Base-by-base conservation (phyloP, 176 grass and related monocot genomes). In the Saccharum officinarum region DNA sequence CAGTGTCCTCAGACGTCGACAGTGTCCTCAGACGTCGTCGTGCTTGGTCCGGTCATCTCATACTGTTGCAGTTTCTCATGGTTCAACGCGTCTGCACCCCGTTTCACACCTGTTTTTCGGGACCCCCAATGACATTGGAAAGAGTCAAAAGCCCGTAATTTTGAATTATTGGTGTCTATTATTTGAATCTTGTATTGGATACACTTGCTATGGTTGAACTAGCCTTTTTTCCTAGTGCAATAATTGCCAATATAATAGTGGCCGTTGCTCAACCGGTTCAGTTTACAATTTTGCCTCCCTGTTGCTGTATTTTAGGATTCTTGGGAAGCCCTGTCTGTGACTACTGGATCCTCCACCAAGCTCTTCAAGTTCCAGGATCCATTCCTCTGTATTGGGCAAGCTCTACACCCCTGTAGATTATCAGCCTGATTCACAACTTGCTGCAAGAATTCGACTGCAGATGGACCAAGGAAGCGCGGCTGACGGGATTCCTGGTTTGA, bases 181-280 rank as follows among this genome's bases (percentile, higher is more conserved):
- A 3, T 73, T 57, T 39, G 41, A 78, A 44, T 71, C 60, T 22
- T 22, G 82, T 75, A 73, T 79, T 74, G 23, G 40, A 22, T 78
- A 28, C 12, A 28, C 12, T 31, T 69, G 71, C 16, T 81, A 71
- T 59, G 45, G 36, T 42, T 66, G 64, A 77, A 36, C 41, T 4
- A 30, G 50, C 16, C 4, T 26, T 64, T 70, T 75, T 66, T 86
- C 12, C 12, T 76, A 80, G 26, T 30, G 42, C 34, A 84, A 88
- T 88, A 59, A 91, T 88, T 85, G 77, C 1, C 41, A 38, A 67
- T 91, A 88, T 40, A 85, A 72, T 88, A 88, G 23, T 77, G 45
- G 52, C 49, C 5, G 31, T 55, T 77, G 85, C 63, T 31, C 6
- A 91, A 4, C 63, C 16, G 9, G 1, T 76, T 80, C 34, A 55